Conservation (phyloP, 768 basidiomycete genomes). For the Kwoniella dendrophila region DNA sequence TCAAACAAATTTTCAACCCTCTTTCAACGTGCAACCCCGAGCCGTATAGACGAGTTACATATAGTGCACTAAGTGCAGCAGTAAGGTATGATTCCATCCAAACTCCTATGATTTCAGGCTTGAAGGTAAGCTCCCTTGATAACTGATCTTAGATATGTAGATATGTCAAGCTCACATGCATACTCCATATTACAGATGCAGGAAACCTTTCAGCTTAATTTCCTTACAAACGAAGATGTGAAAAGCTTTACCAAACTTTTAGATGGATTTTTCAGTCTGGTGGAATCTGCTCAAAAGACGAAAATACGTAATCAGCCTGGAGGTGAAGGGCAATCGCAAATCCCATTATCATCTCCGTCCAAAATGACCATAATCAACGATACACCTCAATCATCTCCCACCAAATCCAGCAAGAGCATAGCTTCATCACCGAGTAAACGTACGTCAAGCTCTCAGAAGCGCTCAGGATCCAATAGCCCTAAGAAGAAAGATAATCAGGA, state of each 20-base stretch:
- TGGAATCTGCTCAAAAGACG: too few species aligned
- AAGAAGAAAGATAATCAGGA: neutral
- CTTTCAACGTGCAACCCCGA: neutral
- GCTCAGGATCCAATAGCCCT: neutral
- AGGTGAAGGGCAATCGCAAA: neutral
- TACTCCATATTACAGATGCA: slow-evolving; percentile 4
- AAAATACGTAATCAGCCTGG: too few species aligned
- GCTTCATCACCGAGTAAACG: neutral
- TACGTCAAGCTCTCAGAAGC: neutral
- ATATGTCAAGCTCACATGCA: neutral
- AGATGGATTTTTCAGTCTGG: neutral
- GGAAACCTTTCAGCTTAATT: slow-evolving; percentile 9
- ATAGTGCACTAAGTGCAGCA: neutral
- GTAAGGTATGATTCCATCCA: slow-evolving; percentile 5
- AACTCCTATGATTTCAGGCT: neutral
- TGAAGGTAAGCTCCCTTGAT: too few species aligned
- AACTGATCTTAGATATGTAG: too few species aligned
- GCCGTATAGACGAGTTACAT: neutral
- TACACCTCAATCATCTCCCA: neutral
- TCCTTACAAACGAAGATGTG: neutral
- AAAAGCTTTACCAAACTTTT: neutral
- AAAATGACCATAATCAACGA: neutral
- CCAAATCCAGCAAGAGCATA: neutral
- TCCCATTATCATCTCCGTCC: neutral
- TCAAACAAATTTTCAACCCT: neutral